Conservation (phyloP, 2,329 filamentous ascomycete genomes). For the Pseudogymnoascus sp. region DNA sequence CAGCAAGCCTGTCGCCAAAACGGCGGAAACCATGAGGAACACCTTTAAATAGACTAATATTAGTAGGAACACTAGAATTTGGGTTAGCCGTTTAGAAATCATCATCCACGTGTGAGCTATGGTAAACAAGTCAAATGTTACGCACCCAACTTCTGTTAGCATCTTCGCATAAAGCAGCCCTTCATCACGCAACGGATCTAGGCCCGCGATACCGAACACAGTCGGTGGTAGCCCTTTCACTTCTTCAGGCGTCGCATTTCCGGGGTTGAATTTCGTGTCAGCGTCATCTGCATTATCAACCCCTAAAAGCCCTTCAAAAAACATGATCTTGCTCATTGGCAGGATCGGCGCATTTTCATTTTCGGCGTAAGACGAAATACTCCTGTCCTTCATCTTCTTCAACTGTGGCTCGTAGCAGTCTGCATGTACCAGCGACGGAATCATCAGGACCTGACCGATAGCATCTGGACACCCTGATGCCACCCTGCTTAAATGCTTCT, state of each 20-base stretch:
- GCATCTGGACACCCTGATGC: neutral
- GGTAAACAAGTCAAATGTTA: neutral
- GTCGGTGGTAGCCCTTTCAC: conserved; percentile 38
- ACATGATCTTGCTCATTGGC: conserved; percentile 31
- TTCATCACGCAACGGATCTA: conserved; percentile 43
- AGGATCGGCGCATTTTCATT: conserved; percentile 43
- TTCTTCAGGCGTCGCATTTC: conserved; percentile 25
- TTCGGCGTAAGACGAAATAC: conserved; percentile 37
- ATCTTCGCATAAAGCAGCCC: conserved; percentile 38
- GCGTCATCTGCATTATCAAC: conserved; percentile 20
- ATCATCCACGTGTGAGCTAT: neutral
- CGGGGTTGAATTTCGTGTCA: conserved; percentile 33
- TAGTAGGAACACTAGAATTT: conserved; percentile 36
- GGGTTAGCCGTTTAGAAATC: neutral
- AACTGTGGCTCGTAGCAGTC: conserved; percentile 23
- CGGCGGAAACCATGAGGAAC: conserved; percentile 43
- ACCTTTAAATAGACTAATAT: conserved; percentile 41
- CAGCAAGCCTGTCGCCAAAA: conserved; percentile 34
- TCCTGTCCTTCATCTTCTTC: conserved; percentile 30
- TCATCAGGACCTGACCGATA: conserved; percentile 43
- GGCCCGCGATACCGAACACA: conserved; percentile 37
- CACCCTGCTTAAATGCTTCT: conserved; percentile 29
- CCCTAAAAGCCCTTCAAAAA: conserved; percentile 11
- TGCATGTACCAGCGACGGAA: conserved; percentile 35
- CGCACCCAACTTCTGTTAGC: conserved; percentile 37